phyloP scores from a whole-genome alignment of 495 filamentous ascomycete species.

The Penicillium desertorum region DNA sequence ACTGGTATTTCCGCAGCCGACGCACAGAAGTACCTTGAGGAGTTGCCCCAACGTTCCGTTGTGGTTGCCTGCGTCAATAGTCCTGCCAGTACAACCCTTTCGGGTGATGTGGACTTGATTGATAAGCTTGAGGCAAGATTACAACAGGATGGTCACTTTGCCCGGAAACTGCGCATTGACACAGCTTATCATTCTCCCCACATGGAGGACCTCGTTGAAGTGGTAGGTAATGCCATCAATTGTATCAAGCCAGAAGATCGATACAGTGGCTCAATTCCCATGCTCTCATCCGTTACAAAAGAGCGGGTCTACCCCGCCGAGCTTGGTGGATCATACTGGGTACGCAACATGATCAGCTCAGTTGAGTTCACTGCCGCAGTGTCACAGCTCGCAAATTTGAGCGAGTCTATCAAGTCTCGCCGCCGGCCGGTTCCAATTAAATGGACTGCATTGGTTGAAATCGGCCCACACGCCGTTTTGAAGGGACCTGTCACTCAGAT shows the following conservation, averaged over 20 bases:
- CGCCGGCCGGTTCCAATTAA: conserved; percentile 21
- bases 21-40: conserved; percentile 23
- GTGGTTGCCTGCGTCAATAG: conserved; percentile 51
- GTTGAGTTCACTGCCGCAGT: conserved; percentile 45
- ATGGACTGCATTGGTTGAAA: conserved; percentile 42
- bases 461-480: conserved; percentile 61
- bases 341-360: conserved; percentile 41
- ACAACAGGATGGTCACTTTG: conserved; percentile 36
- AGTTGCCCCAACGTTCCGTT: conserved; percentile 7
- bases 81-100: conserved; percentile 44
- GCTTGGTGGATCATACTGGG: conserved; percentile 40
- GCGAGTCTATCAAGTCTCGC: conserved; percentile 23
- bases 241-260: conserved; percentile 21
- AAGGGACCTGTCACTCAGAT: conserved; percentile 60
- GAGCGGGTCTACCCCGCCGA: conserved; percentile 22
- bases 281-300: conserved; percentile 43
- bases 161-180: conserved; percentile 44
- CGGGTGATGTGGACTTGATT: conserved; percentile 41
- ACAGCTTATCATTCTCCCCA: conserved; percentile 58
- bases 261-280: conserved; percentile 23
- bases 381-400: conserved; percentile 14
- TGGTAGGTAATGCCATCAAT: conserved; percentile 19
- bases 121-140: conserved; percentile 33
- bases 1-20: conserved; percentile 24
- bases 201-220: conserved; percentile 34